These are phyloP conservation scores for Phytopythium ostracodes DNA, from an alignment of 352 stramenopile genomes.

Conservation along the genomic window DNA sequence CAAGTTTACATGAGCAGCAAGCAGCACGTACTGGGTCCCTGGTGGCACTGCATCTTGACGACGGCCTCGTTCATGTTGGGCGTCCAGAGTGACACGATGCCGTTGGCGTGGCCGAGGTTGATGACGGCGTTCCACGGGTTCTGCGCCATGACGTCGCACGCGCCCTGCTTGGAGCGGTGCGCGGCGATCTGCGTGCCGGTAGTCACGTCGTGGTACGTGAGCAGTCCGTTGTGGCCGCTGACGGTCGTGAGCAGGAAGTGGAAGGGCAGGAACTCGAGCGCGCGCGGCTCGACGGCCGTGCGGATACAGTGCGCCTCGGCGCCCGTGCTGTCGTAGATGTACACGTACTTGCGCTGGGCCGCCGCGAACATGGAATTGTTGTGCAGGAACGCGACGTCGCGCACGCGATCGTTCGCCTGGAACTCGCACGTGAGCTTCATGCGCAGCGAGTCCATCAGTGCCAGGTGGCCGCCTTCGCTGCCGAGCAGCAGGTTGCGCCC, in stretches of 20 bases:
- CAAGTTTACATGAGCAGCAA: slow-evolving; percentile 1
- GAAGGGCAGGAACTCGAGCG: slow-evolving; percentile 97
- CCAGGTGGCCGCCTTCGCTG: slow-evolving; percentile 93
- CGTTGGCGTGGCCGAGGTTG: slow-evolving; percentile 96
- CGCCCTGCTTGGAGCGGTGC: slow-evolving; percentile 91
- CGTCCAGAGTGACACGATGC: slow-evolving; percentile 98
- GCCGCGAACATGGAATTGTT: slow-evolving; percentile 97
- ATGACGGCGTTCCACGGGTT: slow-evolving; percentile 97
- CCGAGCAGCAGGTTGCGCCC: slow-evolving; percentile 93
- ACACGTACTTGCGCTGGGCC: slow-evolving; percentile 97
- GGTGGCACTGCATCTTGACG: slow-evolving; percentile 97
- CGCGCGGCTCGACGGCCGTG: slow-evolving; percentile 88
- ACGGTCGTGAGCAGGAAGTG: slow-evolving; percentile 98
- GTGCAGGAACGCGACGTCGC: slow-evolving; percentile 97
- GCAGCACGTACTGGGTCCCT: slow-evolving; percentile 85
- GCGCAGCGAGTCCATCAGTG: slow-evolving; percentile 91
- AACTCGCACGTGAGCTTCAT: slow-evolving; percentile 93
- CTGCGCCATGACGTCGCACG: slow-evolving; percentile 90
- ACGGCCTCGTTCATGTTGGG: slow-evolving; percentile 92
- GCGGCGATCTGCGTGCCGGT: slow-evolving; percentile 91
- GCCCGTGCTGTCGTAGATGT: slow-evolving; percentile 98
- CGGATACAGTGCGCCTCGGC: slow-evolving; percentile 96
- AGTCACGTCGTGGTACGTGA: slow-evolving; percentile 97
- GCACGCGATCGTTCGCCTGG: slow-evolving; percentile 92
- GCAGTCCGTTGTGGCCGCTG: slow-evolving; percentile 72